Conservation (phyloP, 164 flowering plant species). For the Pachysandra terminalis region DNA sequence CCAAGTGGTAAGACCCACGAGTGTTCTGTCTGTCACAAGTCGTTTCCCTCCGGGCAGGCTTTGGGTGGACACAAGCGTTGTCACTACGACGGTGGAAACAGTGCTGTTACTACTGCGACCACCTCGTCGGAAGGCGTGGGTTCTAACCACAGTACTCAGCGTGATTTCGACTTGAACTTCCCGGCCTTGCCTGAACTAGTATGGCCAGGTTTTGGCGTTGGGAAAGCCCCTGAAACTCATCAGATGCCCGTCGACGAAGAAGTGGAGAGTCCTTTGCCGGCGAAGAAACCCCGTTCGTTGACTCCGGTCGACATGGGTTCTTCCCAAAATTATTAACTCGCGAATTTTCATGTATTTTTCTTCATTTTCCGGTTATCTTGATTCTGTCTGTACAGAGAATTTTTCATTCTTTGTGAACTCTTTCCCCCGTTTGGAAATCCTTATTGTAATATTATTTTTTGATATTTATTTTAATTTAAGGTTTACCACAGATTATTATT, state of each 20-base stretch:
- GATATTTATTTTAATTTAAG: too few species aligned
- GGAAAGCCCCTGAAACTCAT: neutral
- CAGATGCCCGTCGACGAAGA: slow-evolving; percentile 27
- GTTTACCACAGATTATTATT: too few species aligned
- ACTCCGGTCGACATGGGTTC: neutral
- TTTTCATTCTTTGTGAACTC: slow-evolving; percentile 9
- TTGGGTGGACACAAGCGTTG: slow-evolving; percentile 68
- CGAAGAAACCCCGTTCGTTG: slow-evolving; percentile 40
- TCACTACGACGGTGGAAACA: slow-evolving; percentile 52
- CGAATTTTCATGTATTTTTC: neutral
- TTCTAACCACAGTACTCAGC: slow-evolving; percentile 24
- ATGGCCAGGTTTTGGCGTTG: slow-evolving; percentile 12
- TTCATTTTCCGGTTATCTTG: neutral
- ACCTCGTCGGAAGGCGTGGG: slow-evolving; percentile 21
- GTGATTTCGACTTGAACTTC: slow-evolving; percentile 58
- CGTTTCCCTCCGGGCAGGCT: slow-evolving; percentile 62
- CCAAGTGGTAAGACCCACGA: slow-evolving; percentile 35
- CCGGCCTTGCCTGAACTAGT: slow-evolving; percentile 60
- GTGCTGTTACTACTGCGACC: slow-evolving; percentile 5
- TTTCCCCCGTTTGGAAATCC: too few species aligned
- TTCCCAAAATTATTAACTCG: neutral
- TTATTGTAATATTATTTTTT: too few species aligned
- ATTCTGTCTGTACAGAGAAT: slow-evolving; percentile 13
- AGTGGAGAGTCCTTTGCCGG: slow-evolving; percentile 49
- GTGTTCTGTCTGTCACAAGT: slow-evolving; percentile 55